Evolutionary conservation across 192 early-diverging fungal species (phyloP).

Genomic region (Geranomyces variabilis): DNA sequence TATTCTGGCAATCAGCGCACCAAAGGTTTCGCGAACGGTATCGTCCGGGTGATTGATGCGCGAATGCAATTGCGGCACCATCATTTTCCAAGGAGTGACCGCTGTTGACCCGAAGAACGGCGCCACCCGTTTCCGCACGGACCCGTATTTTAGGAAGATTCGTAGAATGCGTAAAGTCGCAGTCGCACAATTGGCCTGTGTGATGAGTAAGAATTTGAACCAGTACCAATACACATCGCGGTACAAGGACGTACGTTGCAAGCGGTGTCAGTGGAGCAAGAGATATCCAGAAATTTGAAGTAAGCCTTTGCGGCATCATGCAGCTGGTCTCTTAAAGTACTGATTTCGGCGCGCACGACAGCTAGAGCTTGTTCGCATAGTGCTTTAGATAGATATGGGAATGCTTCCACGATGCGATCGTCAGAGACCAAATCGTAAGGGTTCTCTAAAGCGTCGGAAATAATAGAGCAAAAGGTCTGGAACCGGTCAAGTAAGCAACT

Average conservation of each 20-base stretch:
- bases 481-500: no score
- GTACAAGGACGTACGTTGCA: no score
- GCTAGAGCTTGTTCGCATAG: not conserved
- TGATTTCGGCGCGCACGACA: not conserved
- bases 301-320: not conserved
- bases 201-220: no score
- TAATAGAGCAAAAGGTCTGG: no score
- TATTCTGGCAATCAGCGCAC: conserved; percentile 63
- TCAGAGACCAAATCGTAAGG: no score
- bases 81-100: conserved; percentile 58
- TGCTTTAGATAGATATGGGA: not conserved
- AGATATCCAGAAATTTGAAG: not conserved
- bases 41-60: conserved; percentile 67
- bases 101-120: conserved; percentile 27
- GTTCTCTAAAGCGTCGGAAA: no score
- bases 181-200: conserved; percentile 29
- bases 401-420: not conserved
- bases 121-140: conserved; percentile 51
- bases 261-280: no score
- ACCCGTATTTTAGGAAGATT: conserved; percentile 66
- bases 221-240: no score
- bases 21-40: conserved; percentile 56
- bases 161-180: conserved; percentile 66
- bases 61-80: conserved; percentile 79
- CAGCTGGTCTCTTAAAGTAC: not conserved